These are phyloP conservation scores for Afroboletus lepidellus DNA, from an alignment of 1,284 basidiomycete genomes.

Conservation along the genomic window DNA sequence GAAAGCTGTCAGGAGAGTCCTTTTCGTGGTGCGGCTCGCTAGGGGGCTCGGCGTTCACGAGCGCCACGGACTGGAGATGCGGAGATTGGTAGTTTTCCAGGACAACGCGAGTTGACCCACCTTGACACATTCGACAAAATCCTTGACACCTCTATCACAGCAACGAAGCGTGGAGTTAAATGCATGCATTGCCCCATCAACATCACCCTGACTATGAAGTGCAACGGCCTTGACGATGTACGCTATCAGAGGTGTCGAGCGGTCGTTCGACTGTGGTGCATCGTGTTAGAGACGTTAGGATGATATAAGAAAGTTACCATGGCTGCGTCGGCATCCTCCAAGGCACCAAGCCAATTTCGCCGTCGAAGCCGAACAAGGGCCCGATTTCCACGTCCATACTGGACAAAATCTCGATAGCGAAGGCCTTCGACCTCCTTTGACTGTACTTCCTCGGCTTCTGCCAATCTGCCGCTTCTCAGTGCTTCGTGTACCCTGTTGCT, in stretches of 20 bases:
- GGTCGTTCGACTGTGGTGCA: neutral
- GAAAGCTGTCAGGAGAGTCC: neutral
- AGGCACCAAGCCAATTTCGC: neutral
- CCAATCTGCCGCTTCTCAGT: neutral
- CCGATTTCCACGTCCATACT: neutral
- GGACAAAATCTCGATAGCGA: neutral
- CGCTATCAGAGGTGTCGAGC: neutral
- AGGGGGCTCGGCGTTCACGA: neutral
- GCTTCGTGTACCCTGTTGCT: neutral
- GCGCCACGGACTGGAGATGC: neutral
- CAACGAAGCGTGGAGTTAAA: neutral
- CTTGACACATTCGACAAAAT: neutral
- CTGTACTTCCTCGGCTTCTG: neutral
- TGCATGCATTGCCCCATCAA: neutral
- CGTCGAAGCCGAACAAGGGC: conserved; percentile 1
- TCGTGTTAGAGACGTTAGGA: neutral
- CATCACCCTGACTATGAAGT: neutral
- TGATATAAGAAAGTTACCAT: neutral
- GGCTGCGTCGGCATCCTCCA: neutral
- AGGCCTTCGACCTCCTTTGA: conserved; percentile 1
- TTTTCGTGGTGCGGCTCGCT: neutral
- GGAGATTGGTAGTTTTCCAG: neutral
- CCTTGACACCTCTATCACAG: neutral
- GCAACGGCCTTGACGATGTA: neutral
- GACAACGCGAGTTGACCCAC: neutral